phyloP scores from a whole-genome alignment of 106 monocot genomes.

The Apostasia shenzhenica region DNA sequence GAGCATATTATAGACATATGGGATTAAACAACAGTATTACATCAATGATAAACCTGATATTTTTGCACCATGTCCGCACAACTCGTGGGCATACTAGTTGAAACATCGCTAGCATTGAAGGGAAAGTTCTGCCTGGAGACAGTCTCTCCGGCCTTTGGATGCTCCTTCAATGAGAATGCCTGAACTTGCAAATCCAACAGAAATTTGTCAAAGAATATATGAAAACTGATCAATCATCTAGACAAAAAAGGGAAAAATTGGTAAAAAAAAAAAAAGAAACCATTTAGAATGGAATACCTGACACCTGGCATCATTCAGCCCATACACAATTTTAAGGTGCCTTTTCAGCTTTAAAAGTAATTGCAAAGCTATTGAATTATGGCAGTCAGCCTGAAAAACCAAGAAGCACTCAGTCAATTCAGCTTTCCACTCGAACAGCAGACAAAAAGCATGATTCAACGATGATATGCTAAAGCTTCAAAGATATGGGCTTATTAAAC shows the following conservation, averaged over 20 bases:
- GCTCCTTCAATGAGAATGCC: constrained; percentile 90
- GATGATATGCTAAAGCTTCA: no score
- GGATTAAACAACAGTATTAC: background rate
- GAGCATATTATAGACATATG: background rate
- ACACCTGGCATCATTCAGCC: constrained; percentile 76
- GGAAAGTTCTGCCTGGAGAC: constrained; percentile 75
- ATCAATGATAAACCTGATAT: constrained; percentile 59
- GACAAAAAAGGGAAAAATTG: background rate
- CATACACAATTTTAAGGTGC: constrained; percentile 76
- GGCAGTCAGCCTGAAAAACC: constrained; percentile 74
- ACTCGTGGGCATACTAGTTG: constrained; percentile 34
- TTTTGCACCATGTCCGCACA: constrained; percentile 45
- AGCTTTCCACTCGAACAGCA: no score
- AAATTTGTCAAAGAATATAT: background rate
- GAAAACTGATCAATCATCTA: background rate
- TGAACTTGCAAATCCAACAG: constrained; percentile 15
- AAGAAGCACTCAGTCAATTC: background rate
- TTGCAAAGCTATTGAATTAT: constrained; percentile 78
- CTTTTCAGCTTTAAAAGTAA: constrained; percentile 90
- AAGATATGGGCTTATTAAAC: no score
- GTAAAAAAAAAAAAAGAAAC: background rate
- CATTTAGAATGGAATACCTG: constrained; percentile 44
- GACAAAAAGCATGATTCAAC: no score
- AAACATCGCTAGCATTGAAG: constrained; percentile 43
- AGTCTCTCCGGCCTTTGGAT: constrained; percentile 71